Evolutionary conservation across 371 early-diverging fungal species (phyloP).

Genomic region (Catenaria anguillulae): DNA sequence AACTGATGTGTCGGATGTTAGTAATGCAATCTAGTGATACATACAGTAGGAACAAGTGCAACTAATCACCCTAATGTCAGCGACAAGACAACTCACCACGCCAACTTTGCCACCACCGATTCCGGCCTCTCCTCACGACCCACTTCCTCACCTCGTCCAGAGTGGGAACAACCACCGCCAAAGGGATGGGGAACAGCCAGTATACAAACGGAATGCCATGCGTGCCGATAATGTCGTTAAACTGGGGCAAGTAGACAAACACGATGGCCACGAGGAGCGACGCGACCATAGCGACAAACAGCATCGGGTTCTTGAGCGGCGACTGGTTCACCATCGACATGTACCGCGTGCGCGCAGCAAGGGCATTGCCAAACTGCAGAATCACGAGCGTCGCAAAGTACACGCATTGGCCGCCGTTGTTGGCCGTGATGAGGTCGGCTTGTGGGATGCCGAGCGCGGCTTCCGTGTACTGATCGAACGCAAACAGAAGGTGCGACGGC

Average conservation of each 20-base stretch:
- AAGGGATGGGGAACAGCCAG: constrained; percentile 47
- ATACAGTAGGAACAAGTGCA: too few relatives aligned
- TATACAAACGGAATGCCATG: constrained; percentile 45
- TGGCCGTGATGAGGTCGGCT: too few relatives aligned
- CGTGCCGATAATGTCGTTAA: constrained; percentile 42
- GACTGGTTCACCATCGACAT: constrained; percentile 35
- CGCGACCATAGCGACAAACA: constrained; percentile 28
- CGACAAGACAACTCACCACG: too few relatives aligned
- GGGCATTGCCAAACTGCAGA: too few relatives aligned
- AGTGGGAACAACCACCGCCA: constrained; percentile 25
- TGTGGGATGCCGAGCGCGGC: too few relatives aligned
- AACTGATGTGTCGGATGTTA: too few relatives aligned
- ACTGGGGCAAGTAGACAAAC: constrained; percentile 38
- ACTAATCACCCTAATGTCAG: too few relatives aligned
- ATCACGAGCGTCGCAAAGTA: too few relatives aligned
- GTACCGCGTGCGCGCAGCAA: constrained; percentile 42
- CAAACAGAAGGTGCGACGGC: constrained; percentile 24
- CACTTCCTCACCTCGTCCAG: constrained; percentile 43
- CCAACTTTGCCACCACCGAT: too few relatives aligned
- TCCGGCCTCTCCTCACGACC: constrained; percentile 26
- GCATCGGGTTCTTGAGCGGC: constrained; percentile 30
- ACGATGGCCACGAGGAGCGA: constrained; percentile 36
- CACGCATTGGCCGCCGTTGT: constrained; percentile 41
- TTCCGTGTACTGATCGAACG: too few relatives aligned
- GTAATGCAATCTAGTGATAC: too few relatives aligned